Conservation (phyloP, 2,329 filamentous ascomycete species). For the Cladobotryum protrusum region DNA sequence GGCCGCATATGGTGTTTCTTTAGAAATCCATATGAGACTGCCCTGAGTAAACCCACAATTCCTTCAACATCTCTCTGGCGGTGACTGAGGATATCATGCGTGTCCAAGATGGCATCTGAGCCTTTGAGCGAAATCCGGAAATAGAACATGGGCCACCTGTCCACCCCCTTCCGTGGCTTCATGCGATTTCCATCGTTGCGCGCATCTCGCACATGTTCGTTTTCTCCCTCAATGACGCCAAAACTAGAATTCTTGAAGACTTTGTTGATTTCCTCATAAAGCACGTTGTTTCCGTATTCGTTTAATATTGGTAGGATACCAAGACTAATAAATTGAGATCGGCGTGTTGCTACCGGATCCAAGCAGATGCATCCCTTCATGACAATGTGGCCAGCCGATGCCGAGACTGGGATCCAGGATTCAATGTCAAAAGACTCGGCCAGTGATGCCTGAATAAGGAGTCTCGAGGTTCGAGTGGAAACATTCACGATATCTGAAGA, state of each 20-base stretch:
- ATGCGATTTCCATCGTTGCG: conserved; percentile 26
- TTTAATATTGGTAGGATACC: conserved; percentile 61
- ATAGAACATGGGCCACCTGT: conserved; percentile 86
- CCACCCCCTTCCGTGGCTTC: conserved; percentile 58
- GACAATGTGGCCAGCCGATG: conserved; percentile 53
- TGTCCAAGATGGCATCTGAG: conserved; percentile 27
- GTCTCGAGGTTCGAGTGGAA: conserved; percentile 29
- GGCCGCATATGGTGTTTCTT: conserved; percentile 65
- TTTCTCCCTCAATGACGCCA: conserved; percentile 49
- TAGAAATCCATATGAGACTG: conserved; percentile 68
- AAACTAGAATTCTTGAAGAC: conserved; percentile 74
- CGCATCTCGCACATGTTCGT: conserved; percentile 27
- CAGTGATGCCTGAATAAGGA: conserved; percentile 62
- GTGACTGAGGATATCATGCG: conserved; percentile 36
- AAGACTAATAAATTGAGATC: conserved; percentile 74
- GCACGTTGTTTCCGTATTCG: conserved; percentile 50
- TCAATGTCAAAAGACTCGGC: conserved; percentile 44
- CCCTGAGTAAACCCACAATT: conserved; percentile 55
- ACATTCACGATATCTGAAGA: conserved; percentile 17
- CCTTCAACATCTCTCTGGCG: conserved; percentile 43
- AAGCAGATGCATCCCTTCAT: conserved; percentile 68
- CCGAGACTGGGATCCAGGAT: conserved; percentile 66
- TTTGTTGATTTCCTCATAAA: conserved; percentile 74
- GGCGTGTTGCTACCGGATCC: conserved; percentile 62
- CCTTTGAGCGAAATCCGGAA: conserved; percentile 53